Base-by-base conservation (phyloP, 2,329 filamentous ascomycete species). In the Cercospora canescens region DNA sequence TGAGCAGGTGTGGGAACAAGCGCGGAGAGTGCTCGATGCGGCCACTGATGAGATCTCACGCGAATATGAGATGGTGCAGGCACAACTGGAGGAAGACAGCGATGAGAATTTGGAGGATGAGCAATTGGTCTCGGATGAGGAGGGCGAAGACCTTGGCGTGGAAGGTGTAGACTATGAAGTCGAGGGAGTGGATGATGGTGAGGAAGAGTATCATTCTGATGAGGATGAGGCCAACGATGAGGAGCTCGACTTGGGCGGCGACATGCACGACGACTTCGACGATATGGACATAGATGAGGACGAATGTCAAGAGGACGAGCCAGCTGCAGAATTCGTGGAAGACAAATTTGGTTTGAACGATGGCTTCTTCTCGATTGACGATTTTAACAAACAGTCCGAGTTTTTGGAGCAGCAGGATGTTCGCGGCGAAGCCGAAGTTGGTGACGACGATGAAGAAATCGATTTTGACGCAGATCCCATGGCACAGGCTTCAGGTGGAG, bases 361-460 rank as follows among this genome's bases (percentile, higher is more conserved):
- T 76, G 94, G 93, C 5, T 99, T 99, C 82, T 99, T 99, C 81
- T 96, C 93, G 16, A 94, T 99, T 73, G 94, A 98, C 74, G 89
- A 96, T 66, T 99, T 99, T 86, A 99, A 99, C 83, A 92, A 90
- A 76, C 92, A 96, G 76, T 92, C 93, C 1, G 92, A 96, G 74
- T 91, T 90, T 76, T 88, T 97, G 57, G 95, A 99, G 79, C 88
- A 92, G 70, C 91, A 93, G 78, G 94, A 98, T 77, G 86, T 87
- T 30, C 85, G 87, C 69, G 93, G 91, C 30, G 92, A 94, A 71
- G 89, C 91, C 72, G 90, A 90, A 63, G 91, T 90, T 68, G 85
- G 84, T 60, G 91, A 86, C 67, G 93, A 89, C 77, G 93, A 96
- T 60, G 92, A 96, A 56, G 93, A 96, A 71, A 82, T 98, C 63